Percentiles rank a stretch among this genome's conserved stretches.
These are phyloP conservation scores for Eimeria tenella DNA, from an alignment of 169 alveolate genomes.

Conservation along the genomic window DNA sequence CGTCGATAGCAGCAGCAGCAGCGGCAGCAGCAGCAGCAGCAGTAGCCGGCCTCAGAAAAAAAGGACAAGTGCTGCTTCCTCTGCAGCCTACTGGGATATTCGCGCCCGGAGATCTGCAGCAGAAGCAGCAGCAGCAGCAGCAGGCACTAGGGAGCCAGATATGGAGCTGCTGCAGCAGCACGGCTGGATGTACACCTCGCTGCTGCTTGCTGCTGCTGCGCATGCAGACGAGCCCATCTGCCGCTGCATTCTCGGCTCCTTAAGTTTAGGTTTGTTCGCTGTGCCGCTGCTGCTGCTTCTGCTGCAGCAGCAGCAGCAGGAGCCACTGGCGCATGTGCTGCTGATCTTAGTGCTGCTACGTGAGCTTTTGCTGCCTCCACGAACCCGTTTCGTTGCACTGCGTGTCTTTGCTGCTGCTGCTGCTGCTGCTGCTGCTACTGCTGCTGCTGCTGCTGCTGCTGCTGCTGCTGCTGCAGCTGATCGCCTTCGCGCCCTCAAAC, in stretches of 20 bases:
- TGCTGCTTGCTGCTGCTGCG: constrained; percentile 19
- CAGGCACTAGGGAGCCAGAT: neutral
- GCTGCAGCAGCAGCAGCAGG: neutral
- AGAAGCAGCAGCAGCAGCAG: neutral
- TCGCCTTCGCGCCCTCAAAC: neutral
- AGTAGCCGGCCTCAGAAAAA: neutral
- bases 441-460: constrained; percentile 23
- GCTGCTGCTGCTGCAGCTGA: constrained; percentile 24
- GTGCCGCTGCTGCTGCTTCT: neutral
- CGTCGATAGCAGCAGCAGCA: neutral
- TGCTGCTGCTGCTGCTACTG: neutral
- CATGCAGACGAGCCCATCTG: constrained; percentile 9
- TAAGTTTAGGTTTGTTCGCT: neutral
- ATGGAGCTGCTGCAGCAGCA: neutral
- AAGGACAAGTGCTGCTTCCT: neutral
- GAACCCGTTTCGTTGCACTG: neutral
- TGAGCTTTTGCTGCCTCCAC: neutral
- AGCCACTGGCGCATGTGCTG: neutral
- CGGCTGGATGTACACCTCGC: neutral
- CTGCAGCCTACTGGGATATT: neutral
- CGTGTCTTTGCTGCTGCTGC: neutral
- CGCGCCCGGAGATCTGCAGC: neutral
- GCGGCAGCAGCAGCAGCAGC: constrained; percentile 31
- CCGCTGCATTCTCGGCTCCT: constrained; percentile 25
- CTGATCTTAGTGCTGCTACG: neutral